Percentiles rank a stretch among this genome's conserved stretches.
Conservation (phyloP, 2,329 filamentous ascomycete genomes). For the Nemania sp. region DNA sequence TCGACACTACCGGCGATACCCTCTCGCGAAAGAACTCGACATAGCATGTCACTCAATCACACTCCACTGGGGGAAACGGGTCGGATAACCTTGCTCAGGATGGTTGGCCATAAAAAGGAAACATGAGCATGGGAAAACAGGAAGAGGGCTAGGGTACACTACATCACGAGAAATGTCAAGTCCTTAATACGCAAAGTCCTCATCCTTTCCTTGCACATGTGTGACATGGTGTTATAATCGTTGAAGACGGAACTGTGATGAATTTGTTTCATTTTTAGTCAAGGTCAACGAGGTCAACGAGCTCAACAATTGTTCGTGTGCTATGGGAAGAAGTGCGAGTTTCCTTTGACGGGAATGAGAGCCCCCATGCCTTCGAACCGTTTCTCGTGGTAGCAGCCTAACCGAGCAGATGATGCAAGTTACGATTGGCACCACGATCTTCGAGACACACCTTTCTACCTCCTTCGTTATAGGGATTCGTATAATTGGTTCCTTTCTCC, state of each 20-base stretch:
- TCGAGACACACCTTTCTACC: no score
- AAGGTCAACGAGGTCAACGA: no score
- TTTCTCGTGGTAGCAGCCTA: no score
- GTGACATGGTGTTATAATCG: conserved; percentile 18
- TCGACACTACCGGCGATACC: conserved; percentile 35
- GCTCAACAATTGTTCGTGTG: no score
- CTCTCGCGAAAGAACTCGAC: conserved; percentile 29
- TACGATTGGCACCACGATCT: no score
- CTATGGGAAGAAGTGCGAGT: no score
- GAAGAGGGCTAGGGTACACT: conserved; percentile 33
- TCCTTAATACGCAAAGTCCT: conserved; percentile 28
- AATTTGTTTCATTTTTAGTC: background rate
- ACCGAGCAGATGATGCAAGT: no score
- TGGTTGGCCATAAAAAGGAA: conserved; percentile 25
- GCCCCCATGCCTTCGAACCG: no score
- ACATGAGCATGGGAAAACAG: conserved; percentile 29
- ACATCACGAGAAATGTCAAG: conserved; percentile 36
- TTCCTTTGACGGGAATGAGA: no score
- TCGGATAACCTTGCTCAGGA: conserved; percentile 23
- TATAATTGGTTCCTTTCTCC: no score
- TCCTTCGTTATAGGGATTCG: no score
- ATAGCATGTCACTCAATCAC: conserved; percentile 28
- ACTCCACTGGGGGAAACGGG: conserved; percentile 12
- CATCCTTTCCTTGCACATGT: background rate
- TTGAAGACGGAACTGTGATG: background rate